phyloP scores from a whole-genome alignment of 2,329 filamentous ascomycete species.

The Incumbomyces delicatus region DNA sequence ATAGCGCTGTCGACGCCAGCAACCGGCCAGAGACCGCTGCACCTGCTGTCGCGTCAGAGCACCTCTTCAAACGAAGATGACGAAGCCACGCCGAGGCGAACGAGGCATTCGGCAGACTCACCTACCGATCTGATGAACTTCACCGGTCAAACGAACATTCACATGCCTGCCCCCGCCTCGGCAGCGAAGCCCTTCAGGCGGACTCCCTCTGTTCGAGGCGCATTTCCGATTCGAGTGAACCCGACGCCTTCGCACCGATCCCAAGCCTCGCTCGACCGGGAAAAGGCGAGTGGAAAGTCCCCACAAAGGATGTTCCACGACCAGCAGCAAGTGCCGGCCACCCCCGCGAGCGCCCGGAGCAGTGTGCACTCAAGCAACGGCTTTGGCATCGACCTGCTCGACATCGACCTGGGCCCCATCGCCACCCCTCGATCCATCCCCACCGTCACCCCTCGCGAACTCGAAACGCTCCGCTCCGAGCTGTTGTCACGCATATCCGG shows the following conservation, averaged over 20 bases:
- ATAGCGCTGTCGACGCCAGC: conserved; percentile 38
- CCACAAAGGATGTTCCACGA: conserved; percentile 20
- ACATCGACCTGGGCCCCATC: conserved; percentile 88
- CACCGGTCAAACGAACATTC: conserved; percentile 62
- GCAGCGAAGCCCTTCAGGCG: conserved; percentile 28
- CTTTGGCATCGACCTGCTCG: conserved; percentile 46
- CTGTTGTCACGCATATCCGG: conserved; percentile 90
- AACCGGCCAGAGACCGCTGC: conserved; percentile 29
- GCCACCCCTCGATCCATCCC: conserved; percentile 88
- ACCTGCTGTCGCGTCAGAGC: conserved; percentile 27
- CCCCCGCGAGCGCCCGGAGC: conserved; percentile 21
- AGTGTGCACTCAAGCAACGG: conserved; percentile 18
- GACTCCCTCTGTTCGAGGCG: conserved; percentile 29
- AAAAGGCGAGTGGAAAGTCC: conserved; percentile 19
- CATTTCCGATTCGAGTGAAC: conserved; percentile 21
- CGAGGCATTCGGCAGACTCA: conserved; percentile 40
- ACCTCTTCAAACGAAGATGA: conserved; percentile 27
- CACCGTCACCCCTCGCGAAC: conserved; percentile 78
- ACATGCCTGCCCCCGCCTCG: conserved; percentile 39
- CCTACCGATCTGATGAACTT: conserved; percentile 78
- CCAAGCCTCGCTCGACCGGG: conserved; percentile 21
- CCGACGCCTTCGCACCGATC: conserved; percentile 18
- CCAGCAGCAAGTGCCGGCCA: conserved; percentile 15
- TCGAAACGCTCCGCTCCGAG: conserved; percentile 82
- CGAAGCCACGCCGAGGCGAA: conserved; percentile 40